Percentiles rank a stretch among this genome's conserved stretches.
phyloP scores from a whole-genome alignment of 2,329 filamentous ascomycete species.

The Sphaerulina vaccinii region DNA sequence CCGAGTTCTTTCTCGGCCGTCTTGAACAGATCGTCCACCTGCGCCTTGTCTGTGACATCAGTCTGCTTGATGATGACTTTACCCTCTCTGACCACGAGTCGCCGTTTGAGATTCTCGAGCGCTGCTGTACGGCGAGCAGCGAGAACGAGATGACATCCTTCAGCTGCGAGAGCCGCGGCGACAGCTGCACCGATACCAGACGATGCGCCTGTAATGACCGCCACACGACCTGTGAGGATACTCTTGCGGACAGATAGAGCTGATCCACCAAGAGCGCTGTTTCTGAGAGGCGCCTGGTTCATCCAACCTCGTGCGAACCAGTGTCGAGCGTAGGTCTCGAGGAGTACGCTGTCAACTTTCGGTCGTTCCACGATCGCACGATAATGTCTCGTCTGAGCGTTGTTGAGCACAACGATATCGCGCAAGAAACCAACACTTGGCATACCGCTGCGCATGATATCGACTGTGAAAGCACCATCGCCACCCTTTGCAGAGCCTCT shows the following conservation, averaged over 20 bases:
- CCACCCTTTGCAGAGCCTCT: slow-evolving; percentile 63
- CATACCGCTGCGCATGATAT: slow-evolving; percentile 79
- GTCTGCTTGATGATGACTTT: slow-evolving; percentile 69
- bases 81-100: slow-evolving; percentile 56
- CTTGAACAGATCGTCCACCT: slow-evolving; percentile 66
- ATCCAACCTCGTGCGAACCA: slow-evolving; percentile 81
- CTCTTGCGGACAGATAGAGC: slow-evolving; percentile 52
- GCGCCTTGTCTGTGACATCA: slow-evolving; percentile 65
- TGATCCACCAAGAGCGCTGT: slow-evolving; percentile 47
- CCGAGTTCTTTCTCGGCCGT: slow-evolving; percentile 63
- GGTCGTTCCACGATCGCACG: slow-evolving; percentile 61
- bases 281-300: slow-evolving; percentile 57
- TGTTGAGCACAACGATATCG: slow-evolving; percentile 71
- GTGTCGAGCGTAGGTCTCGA: slow-evolving; percentile 75
- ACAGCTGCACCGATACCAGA: slow-evolving; percentile 78
- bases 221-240: slow-evolving; percentile 66
- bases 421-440: slow-evolving; percentile 69
- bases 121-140: slow-evolving; percentile 69
- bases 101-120: slow-evolving; percentile 65
- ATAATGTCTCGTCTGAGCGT: slow-evolving; percentile 64
- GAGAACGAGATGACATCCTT: slow-evolving; percentile 70
- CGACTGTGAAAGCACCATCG: slow-evolving; percentile 71
- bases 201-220: slow-evolving; percentile 75
- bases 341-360: slow-evolving; percentile 66
- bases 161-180: slow-evolving; percentile 63